These are phyloP conservation scores for Volvariella surrecta DNA, from an alignment of 1,284 basidiomycete genomes.

Conservation along the genomic window DNA sequence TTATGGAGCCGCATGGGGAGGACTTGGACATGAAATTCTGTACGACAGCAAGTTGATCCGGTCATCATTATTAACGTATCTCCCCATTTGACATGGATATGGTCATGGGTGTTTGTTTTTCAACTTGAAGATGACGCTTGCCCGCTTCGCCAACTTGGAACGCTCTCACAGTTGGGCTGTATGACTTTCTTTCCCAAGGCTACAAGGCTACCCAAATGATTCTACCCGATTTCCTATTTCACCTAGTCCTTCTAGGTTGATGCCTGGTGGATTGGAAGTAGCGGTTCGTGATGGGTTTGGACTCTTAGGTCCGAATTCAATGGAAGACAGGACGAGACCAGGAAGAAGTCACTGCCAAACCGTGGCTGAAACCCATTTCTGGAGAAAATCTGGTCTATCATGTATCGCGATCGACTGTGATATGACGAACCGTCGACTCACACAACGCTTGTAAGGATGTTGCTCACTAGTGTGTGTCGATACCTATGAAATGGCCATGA, in stretches of 20 bases:
- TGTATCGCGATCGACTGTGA: no score
- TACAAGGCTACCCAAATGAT: constrained; percentile 12
- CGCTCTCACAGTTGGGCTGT: constrained; percentile 11
- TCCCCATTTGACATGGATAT: not conserved
- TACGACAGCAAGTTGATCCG: constrained; percentile 14
- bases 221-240: constrained; percentile 14
- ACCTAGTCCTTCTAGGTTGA: constrained; percentile 17
- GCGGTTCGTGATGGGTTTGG: constrained; percentile 17
- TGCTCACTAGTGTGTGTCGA: no score
- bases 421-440: no score
- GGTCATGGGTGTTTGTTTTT: not conserved
- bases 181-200: constrained; percentile 17
- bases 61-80: not conserved
- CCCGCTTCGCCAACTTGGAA: no score
- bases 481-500: no score
- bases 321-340: constrained; percentile 14
- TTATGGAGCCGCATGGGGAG: constrained; percentile 24
- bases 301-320: constrained; percentile 20
- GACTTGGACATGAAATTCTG: constrained; percentile 20
- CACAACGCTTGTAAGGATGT: no score
- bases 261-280: constrained; percentile 19
- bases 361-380: constrained; percentile 22
- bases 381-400: constrained; percentile 24
- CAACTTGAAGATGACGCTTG: constrained; percentile 1
- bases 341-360: constrained; percentile 5